phyloP scores from a whole-genome alignment of 2,329 filamentous ascomycete species.

The Paraphoma sp. region DNA sequence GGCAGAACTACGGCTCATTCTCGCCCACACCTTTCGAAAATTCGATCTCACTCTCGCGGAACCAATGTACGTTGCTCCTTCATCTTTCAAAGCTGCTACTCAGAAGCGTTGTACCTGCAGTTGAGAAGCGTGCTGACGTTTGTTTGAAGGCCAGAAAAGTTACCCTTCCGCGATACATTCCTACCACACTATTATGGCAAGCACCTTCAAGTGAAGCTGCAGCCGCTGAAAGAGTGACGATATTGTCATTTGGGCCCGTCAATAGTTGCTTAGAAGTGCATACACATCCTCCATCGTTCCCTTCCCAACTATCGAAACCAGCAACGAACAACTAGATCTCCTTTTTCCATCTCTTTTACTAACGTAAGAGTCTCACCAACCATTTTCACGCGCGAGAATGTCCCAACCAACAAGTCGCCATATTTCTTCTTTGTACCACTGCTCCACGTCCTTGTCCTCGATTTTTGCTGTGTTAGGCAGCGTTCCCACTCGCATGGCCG shows the following conservation, averaged over 20 bases:
- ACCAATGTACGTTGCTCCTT: slow-evolving; percentile 21
- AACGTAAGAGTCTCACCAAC: slow-evolving; percentile 11
- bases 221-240: slow-evolving; percentile 2
- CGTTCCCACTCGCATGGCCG: slow-evolving; percentile 20
- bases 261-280: too few species aligned
- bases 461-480: slow-evolving; percentile 43
- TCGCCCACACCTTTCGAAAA: slow-evolving; percentile 37
- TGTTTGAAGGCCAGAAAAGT: slow-evolving; percentile 17
- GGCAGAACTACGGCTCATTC: slow-evolving; percentile 40
- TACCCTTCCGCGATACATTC: slow-evolving; percentile 31
- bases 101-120: background rate
- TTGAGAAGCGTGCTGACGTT: slow-evolving; percentile 2
- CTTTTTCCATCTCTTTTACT: background rate
- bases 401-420: slow-evolving; percentile 68
- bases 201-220: slow-evolving; percentile 25
- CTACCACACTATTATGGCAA: slow-evolving; percentile 27
- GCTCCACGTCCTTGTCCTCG: slow-evolving; percentile 50
- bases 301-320: background rate
- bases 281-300: background rate
- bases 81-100: background rate
- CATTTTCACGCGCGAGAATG: slow-evolving; percentile 42
- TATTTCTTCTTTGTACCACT: slow-evolving; percentile 64
- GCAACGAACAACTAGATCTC: background rate
- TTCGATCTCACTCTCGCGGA: slow-evolving; percentile 36
- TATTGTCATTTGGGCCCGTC: too few species aligned